Base-by-base conservation (phyloP, 2,329 filamentous ascomycete genomes). In the Fonsecaea multimorphosa region DNA sequence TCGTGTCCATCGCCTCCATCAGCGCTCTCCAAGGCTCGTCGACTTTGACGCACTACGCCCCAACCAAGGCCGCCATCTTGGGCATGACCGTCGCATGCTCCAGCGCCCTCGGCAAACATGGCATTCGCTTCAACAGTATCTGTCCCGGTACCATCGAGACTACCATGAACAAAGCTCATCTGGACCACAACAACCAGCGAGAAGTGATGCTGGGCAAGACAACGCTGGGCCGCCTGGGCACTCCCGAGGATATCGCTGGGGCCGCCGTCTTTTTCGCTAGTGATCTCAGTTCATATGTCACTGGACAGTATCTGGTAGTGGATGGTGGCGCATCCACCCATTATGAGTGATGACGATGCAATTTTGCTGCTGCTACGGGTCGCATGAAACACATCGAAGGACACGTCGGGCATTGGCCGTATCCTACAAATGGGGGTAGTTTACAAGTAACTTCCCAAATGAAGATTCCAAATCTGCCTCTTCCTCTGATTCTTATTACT, bases 101-200 rank as follows among this genome's bases (percentile, higher is more conserved):
- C 14, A 61, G 46, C 49, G 58, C 58, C 49, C 82, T 81, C 79
- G 77, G 79, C 16, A 73, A 80, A 63, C 75, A 83, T 69, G 77
- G 78, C 51, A 81, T 81, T 64, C 74, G 80, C 7, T 79, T 82
- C 70, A 84, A 84, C 76, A 77, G 74, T 38, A 76, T 84, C 55
- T 82, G 79, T 0, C 81, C 81, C 0, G 81, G 67, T 4, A 65
- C 66, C 51, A 82, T 82, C 65, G 77, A 80, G 62, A 81, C 79
- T 5, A 73, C 77, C 40, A 81, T 81, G 79, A 78, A 80, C 16
- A 78, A 80, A 71, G 73, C 77, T 46, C 71, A 81, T 27, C 79
- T 80, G 63, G 53, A 65, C 32, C 34, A 65, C 31, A 36, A 58
- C 36, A 56, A 56, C 4, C 52, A 61, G 24, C 52, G 59, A 2